Evolutionary conservation across 2,329 filamentous ascomycete species (phyloP).

Genomic region (Stylonectria norvegica): DNA sequence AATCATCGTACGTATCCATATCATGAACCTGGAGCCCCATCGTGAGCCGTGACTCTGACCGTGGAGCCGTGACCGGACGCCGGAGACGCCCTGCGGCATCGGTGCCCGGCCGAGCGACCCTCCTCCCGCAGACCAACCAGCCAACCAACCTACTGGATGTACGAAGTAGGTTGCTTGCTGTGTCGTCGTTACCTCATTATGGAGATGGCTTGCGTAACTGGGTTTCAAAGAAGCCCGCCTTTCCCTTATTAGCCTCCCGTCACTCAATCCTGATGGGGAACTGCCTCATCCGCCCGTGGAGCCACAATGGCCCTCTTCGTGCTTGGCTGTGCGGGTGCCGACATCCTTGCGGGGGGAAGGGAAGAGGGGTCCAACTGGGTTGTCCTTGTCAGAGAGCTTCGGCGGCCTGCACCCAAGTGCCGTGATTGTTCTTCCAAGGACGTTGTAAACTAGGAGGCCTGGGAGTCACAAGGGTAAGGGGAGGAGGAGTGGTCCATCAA

Average conservation of each 20-base stretch:
- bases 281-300: conserved; percentile 2
- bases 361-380: conserved; percentile 6
- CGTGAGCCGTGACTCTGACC: no score
- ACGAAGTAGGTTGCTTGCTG: conserved; percentile 2
- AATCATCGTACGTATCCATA: no score
- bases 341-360: conserved; percentile 10
- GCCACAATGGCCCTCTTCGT: background rate
- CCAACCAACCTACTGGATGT: conserved; percentile 2
- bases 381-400: background rate
- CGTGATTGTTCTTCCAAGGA: conserved; percentile 1
- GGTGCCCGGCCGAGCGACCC: no score
- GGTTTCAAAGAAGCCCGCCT: conserved; percentile 9
- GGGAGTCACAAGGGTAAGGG: no score
- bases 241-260: conserved; percentile 2
- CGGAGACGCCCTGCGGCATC: no score
- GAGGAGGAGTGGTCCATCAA: no score
- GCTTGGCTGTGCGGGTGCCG: conserved; percentile 1
- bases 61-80: no score
- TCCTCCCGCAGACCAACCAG: no score
- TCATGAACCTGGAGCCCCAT: no score
- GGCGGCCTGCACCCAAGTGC: conserved; percentile 5
- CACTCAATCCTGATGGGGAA: conserved; percentile 3
- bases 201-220: conserved; percentile 7
- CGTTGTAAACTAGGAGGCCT: conserved; percentile 6
- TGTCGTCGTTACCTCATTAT: conserved; percentile 7